Evolutionary conservation across 495 filamentous ascomycete genomes (phyloP).

Genomic region (Cryomyces minteri): DNA sequence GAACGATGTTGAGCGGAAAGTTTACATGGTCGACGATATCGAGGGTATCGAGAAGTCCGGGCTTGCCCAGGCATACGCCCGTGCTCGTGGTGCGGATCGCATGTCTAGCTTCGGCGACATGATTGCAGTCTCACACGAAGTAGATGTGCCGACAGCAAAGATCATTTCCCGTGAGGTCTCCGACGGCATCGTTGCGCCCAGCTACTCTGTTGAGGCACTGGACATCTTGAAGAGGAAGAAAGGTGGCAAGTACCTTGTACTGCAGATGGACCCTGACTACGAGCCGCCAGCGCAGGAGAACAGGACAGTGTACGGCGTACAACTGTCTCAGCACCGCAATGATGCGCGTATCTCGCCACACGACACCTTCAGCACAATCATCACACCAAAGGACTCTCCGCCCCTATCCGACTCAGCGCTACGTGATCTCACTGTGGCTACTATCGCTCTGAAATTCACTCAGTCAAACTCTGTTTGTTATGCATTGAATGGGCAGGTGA

Average conservation of each 20-base stretch:
- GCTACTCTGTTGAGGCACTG: constrained; percentile 65
- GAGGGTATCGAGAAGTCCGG: constrained; percentile 64
- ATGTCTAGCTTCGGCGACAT: constrained; percentile 97
- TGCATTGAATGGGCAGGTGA: constrained; percentile 80
- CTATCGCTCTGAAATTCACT: constrained; percentile 93
- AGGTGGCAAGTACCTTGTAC: constrained; percentile 86
- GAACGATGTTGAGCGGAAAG: constrained; percentile 73
- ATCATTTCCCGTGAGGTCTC: constrained; percentile 96
- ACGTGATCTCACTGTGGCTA: constrained; percentile 84
- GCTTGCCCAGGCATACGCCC: constrained; percentile 86
- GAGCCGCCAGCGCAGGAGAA: constrained; percentile 57
- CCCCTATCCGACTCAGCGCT: constrained; percentile 62
- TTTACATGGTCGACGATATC: constrained; percentile 97
- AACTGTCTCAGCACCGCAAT: constrained; percentile 76
- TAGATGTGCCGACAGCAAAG: constrained; percentile 77
- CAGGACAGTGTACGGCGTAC: constrained; percentile 75
- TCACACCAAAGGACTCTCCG: constrained; percentile 47
- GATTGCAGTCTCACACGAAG: constrained; percentile 77
- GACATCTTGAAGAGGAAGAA: constrained; percentile 96
- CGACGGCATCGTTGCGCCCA: constrained; percentile 85
- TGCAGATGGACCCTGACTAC: constrained; percentile 84
- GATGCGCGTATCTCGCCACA: constrained; percentile 69
- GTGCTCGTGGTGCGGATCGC: constrained; percentile 84
- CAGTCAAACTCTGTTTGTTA: constrained; percentile 99
- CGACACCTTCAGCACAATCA: constrained; percentile 63